Evolutionary conservation across 768 basidiomycete species (phyloP).

Genomic region (Chlorophyllum brunneum): DNA sequence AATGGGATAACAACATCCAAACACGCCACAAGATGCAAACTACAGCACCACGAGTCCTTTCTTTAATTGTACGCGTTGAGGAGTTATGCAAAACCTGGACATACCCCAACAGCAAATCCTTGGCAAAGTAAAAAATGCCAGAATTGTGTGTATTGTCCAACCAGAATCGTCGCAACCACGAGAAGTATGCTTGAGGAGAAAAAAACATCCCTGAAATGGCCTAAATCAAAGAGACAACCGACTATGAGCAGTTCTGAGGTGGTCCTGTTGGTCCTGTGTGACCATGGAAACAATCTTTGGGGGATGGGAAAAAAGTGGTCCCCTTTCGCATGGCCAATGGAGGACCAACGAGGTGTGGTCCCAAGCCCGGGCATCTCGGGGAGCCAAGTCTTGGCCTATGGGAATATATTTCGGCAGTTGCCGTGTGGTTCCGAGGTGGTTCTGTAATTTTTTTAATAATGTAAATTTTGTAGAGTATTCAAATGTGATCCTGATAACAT

Average conservation of each 20-base stretch:
- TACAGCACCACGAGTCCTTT: slow-evolving; percentile 15
- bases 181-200: slow-evolving; percentile 22
- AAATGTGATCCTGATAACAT: too few species aligned
- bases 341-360: too few species aligned
- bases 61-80: neutral
- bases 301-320: neutral
- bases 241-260: slow-evolving; percentile 63
- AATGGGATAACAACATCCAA: slow-evolving; percentile 55
- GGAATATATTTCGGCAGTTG: too few species aligned
- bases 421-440: too few species aligned
- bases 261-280: too few species aligned
- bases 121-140: slow-evolving; percentile 70
- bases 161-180: slow-evolving; percentile 46
- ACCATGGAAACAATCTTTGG: neutral
- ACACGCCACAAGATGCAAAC: slow-evolving; percentile 54
- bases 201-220: slow-evolving; percentile 55
- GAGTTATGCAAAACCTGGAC: slow-evolving; percentile 15
- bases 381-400: too few species aligned
- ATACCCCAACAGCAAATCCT: slow-evolving; percentile 53
- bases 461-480: too few species aligned
- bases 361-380: too few species aligned
- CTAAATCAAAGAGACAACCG: slow-evolving; percentile 64
- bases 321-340: too few species aligned
- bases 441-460: too few species aligned
- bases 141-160: slow-evolving; percentile 55